Conservation (phyloP, 768 basidiomycete genomes). For the Tremella yokohamensis region DNA sequence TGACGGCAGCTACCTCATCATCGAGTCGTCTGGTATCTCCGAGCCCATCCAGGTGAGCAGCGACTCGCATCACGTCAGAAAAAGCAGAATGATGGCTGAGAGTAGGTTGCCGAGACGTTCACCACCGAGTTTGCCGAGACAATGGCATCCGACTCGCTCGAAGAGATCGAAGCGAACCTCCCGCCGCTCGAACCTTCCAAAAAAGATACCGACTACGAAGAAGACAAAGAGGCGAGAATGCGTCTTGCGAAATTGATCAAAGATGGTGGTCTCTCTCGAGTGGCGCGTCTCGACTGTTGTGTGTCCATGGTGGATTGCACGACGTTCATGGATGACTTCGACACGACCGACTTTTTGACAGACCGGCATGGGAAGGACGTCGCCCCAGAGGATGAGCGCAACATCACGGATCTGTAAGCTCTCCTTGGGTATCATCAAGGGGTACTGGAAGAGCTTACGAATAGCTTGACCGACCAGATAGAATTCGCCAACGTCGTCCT, state of each 20-base stretch:
- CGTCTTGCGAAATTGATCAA: slow-evolving; percentile 44
- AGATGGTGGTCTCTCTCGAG: slow-evolving; percentile 40
- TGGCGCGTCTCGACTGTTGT: slow-evolving; percentile 47
- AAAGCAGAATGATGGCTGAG: no score
- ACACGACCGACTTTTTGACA: slow-evolving; percentile 48
- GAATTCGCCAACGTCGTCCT: slow-evolving; percentile 51
- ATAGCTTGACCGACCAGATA: slow-evolving; percentile 47
- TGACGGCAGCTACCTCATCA: slow-evolving; percentile 43
- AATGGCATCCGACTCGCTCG: slow-evolving; percentile 19
- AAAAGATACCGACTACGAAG: no score
- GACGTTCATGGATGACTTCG: slow-evolving; percentile 43
- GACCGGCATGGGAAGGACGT: slow-evolving; percentile 45
- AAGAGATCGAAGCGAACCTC: slow-evolving; percentile 34
- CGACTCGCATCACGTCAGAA: not conserved
- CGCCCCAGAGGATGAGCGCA: slow-evolving; percentile 49
- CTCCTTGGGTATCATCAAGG: slow-evolving; percentile 7
- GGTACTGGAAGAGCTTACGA: not conserved
- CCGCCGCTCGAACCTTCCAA: not conserved
- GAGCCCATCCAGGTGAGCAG: slow-evolving; percentile 45
- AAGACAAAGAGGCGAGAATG: no score
- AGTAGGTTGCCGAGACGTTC: slow-evolving; percentile 50
- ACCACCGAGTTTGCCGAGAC: slow-evolving; percentile 42
- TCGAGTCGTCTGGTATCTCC: slow-evolving; percentile 47
- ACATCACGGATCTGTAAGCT: slow-evolving; percentile 40
- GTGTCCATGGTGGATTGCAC: slow-evolving; percentile 48